Percentiles rank a stretch among this genome's conserved stretches.
phyloP scores from a whole-genome alignment of 148 eudicot species.

The Vaccinium vitisidaea region DNA sequence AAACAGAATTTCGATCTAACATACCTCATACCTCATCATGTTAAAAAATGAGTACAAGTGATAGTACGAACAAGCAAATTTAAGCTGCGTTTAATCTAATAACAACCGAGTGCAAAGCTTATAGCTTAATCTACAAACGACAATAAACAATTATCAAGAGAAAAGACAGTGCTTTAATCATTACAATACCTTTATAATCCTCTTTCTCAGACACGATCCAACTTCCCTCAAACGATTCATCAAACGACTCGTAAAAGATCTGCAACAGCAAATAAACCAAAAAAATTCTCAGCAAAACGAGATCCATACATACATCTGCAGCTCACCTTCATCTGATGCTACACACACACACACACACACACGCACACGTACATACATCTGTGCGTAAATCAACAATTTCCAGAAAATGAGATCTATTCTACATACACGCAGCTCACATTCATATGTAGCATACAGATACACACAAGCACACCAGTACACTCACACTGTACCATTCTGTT shows the following conservation, averaged over 20 bases:
- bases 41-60: background rate
- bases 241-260: conserved; percentile 79
- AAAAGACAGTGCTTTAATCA: background rate
- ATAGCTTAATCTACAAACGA: background rate
- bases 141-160: background rate
- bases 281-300: conserved; percentile 16
- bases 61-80: background rate
- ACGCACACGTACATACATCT: background rate
- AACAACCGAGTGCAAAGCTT: background rate
- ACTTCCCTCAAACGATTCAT: conserved; percentile 73
- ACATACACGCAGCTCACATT: conserved; percentile 1
- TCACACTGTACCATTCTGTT: no score
- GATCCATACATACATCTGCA: background rate
- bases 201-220: conserved; percentile 85
- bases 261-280: conserved; percentile 19
- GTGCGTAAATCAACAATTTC: background rate
- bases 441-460: background rate
- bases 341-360: background rate
- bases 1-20: background rate
- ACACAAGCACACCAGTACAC: background rate
- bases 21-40: background rate
- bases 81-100: background rate
- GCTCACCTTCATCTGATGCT: background rate
- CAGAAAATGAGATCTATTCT: background rate
- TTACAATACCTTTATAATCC: conserved; percentile 62